Percentiles rank a stretch among this genome's conserved stretches.
These are phyloP conservation scores for Solanum rostratum DNA, from an alignment of 257 asterid species.

Conservation along the genomic window DNA sequence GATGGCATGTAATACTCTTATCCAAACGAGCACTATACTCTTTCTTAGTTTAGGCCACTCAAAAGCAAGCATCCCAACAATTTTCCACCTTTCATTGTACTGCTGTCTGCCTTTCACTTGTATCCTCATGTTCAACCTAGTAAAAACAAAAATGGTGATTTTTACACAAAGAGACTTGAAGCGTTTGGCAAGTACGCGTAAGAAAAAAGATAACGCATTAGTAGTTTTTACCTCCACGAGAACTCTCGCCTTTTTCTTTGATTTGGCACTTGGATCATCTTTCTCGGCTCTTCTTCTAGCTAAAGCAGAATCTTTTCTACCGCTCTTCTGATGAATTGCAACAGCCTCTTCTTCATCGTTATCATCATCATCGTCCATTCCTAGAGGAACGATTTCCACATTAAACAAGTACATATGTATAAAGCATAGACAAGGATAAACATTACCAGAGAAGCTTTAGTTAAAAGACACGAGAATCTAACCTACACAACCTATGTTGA, in stretches of 20 bases:
- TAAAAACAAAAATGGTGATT: background rate
- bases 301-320: conserved; percentile 25
- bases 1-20: background rate
- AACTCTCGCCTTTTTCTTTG: conserved; percentile 55
- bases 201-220: background rate
- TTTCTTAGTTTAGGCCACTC: background rate
- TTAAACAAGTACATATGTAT: background rate
- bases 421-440: background rate
- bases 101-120: conserved; percentile 33
- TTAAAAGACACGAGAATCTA: background rate
- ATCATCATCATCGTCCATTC: conserved; percentile 22
- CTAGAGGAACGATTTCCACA: conserved; percentile 16
- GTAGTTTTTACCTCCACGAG: conserved; percentile 54
- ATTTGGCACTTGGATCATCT: conserved; percentile 36
- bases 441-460: background rate
- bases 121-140: conserved; percentile 71
- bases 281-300: conserved; percentile 33
- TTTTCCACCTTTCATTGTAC: conserved; percentile 19
- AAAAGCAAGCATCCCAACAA: background rate
- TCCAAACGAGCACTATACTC: background rate
- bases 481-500: background rate
- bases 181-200: background rate
- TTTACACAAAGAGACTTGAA: background rate
- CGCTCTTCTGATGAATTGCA: conserved; percentile 27
- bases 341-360: conserved; percentile 13